Base-by-base conservation (phyloP, 768 basidiomycete genomes). In the Mycena polygramma region DNA sequence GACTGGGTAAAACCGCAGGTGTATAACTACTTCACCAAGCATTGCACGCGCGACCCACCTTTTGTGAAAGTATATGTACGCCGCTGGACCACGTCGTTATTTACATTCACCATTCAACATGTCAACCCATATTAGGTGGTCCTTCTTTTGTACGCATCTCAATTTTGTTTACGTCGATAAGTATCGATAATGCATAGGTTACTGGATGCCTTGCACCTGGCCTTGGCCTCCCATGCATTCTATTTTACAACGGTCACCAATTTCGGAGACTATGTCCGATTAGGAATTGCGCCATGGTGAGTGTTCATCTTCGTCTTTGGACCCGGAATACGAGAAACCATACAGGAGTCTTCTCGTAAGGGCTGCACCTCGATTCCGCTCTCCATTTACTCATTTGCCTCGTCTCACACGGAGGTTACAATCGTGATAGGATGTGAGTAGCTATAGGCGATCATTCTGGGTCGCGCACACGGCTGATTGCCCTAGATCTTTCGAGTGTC, bases 21-120 rank as follows among this genome's bases (percentile, higher is more conserved):
- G 24, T 60, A 65, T 48, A 43, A 57, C n/a, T 65, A 65, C n/a
- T 65, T 65, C 63, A 65, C 63, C 36, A 57, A 57, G 57, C 17
- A 55, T 65, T 57, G 30, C n/a, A 11, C 20, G 54, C 63, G 55
- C 9, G 63, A 65, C 55, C 35, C 54, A 57, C 45, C 30, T 36
- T 24, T 65, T 22, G 36, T 57, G 54, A 65, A 65, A 26, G 39
- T 54, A 0, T 65, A 48, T 65, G 63, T 65, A 57, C 7, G 54
- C 30, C 48, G 54, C n/a, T 45, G 35, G n/a, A 20, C 3, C 22
- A 11, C 35, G 15, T 20, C 51, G 30, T 30, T 30, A 26, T 48
- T 63, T 10, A 19, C 9, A 63, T 26, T 63, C 52, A 52, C 41
- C n/a, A 45, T 54, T 35, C 15, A 63, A 43, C 52, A 37, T 39